Percentiles rank a stretch among this genome's conserved stretches.
phyloP scores from a whole-genome alignment of 2,329 filamentous ascomycete genomes.

The Aureobasidium sp. region DNA sequence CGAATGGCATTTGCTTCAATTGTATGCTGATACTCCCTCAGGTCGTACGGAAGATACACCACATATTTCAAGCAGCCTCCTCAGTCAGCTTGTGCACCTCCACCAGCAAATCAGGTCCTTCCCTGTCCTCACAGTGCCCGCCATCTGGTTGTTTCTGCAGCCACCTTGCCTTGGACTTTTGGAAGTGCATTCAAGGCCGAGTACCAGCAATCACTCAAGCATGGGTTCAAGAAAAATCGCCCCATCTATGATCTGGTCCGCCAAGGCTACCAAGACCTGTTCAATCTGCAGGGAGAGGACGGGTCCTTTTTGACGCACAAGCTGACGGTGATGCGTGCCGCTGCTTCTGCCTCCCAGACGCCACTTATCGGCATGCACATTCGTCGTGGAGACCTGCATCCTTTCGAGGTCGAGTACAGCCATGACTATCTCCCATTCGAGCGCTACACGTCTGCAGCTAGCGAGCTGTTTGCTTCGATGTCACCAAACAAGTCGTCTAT shows the following conservation, averaged over 20 bases:
- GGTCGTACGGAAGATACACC: slow-evolving; percentile 65
- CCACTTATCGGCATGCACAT: slow-evolving; percentile 68
- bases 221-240: slow-evolving; percentile 37
- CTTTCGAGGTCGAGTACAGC: slow-evolving; percentile 71
- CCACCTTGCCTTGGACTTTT: slow-evolving; percentile 60
- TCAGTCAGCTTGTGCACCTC: slow-evolving; percentile 58
- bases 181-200: slow-evolving; percentile 46
- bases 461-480: slow-evolving; percentile 26
- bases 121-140: slow-evolving; percentile 71
- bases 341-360: slow-evolving; percentile 41
- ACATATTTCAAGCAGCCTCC: slow-evolving; percentile 66
- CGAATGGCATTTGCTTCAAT: neutral
- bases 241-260: slow-evolving; percentile 63
- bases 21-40: neutral
- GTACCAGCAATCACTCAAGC: slow-evolving; percentile 17
- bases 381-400: slow-evolving; percentile 71
- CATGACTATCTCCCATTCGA: slow-evolving; percentile 71
- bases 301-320: slow-evolving; percentile 57
- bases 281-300: slow-evolving; percentile 61
- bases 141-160: slow-evolving; percentile 66
- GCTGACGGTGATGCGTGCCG: slow-evolving; percentile 48
- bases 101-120: slow-evolving; percentile 67
- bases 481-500: slow-evolving; percentile 9
- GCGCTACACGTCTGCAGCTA: slow-evolving; percentile 56
- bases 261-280: slow-evolving; percentile 65